Conservation (phyloP, 345 rosid genomes). For the Fremontodendron californicum region DNA sequence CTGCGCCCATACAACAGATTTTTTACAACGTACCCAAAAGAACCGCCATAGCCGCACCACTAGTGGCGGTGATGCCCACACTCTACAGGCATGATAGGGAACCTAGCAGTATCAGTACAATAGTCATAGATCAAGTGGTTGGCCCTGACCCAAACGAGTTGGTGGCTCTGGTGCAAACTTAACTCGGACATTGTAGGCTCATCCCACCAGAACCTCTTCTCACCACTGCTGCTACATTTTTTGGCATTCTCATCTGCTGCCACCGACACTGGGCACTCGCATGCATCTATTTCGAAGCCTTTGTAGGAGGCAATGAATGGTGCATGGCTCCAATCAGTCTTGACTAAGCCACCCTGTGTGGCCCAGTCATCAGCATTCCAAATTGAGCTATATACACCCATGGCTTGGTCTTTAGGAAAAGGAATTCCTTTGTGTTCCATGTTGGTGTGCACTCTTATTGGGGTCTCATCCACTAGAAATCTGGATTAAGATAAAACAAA, state of each 20-base stretch:
- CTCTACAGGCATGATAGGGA: constrained; percentile 73
- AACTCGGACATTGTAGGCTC: constrained; percentile 72
- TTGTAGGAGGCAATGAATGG: constrained; percentile 87
- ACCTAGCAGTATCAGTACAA: constrained; percentile 68
- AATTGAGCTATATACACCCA: constrained; percentile 96
- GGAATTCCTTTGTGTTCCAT: constrained; percentile 87
- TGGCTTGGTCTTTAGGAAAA: constrained; percentile 85
- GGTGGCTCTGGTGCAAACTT: constrained; percentile 84
- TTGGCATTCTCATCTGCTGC: constrained; percentile 44
- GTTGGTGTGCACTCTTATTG: constrained; percentile 70
- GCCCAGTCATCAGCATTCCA: constrained; percentile 99
- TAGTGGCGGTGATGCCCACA: constrained; percentile 89
- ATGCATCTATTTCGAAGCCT: constrained; percentile 71
- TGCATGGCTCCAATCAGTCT: constrained; percentile 95
- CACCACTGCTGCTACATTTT: constrained; percentile 53
- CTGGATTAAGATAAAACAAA: constrained; percentile 32
- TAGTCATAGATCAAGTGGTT: constrained; percentile 91
- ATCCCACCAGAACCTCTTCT: constrained; percentile 86
- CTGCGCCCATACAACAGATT: neutral
- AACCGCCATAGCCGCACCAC: neutral
- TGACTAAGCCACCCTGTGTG: constrained; percentile 87
- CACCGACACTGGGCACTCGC: constrained; percentile 52
- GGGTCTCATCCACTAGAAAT: constrained; percentile 83
- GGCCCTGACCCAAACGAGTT: constrained; percentile 85
- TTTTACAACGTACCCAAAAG: neutral